Base-by-base conservation (phyloP, 2,329 filamentous ascomycete species). In the Colletotrichum spaethianum region DNA sequence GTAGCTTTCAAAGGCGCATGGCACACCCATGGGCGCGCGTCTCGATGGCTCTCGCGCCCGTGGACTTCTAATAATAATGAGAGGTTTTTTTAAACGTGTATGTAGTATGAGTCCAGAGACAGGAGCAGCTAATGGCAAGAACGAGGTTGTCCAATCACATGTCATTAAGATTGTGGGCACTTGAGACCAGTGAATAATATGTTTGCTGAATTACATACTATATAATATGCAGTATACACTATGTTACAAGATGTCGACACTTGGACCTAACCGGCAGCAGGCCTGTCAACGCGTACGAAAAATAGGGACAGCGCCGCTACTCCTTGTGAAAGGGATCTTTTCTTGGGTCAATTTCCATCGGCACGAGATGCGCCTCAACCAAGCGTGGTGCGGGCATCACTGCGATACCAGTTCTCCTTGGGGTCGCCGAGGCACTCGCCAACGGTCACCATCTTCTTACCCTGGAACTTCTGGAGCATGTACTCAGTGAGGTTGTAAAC, bases 391-490 rank as follows among this genome's bases (percentile, higher is more conserved):
- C 60, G 59, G 23, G 60, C 42, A 23, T 72, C 67, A 36, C 62
- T 38, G 31, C 86, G 83, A 76, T 89, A 88, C 87, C 86, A 88
- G 72, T 83, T 81, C 57, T 79, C 82, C 14, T 76, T 75, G 8
- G 85, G 78, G 74, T 88, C 86, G 16, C 83, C 84, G 33, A 89
- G 78, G 75, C 87, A 89, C 69, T 87, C 81, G 2, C 86, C 87
- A 14, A 88, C 82, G 11, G 86, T 86, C 50, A 87, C 86, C 62
- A 80, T 80, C 1, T 84, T 85, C 55, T 82, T 80, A 18, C 72
- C 72, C 50, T 80, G 77, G 40, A 87, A 78, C 46, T 77, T 79
- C 20, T 75, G 64, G 23, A 83, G 75, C 66, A 83, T 77, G 70
- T 81, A 82, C 12, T 79, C 77, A 11, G 82, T 83, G 5, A 85